Evolutionary conservation across 169 alveolate species (phyloP).

Genomic region (Fabrea salina): DNA sequence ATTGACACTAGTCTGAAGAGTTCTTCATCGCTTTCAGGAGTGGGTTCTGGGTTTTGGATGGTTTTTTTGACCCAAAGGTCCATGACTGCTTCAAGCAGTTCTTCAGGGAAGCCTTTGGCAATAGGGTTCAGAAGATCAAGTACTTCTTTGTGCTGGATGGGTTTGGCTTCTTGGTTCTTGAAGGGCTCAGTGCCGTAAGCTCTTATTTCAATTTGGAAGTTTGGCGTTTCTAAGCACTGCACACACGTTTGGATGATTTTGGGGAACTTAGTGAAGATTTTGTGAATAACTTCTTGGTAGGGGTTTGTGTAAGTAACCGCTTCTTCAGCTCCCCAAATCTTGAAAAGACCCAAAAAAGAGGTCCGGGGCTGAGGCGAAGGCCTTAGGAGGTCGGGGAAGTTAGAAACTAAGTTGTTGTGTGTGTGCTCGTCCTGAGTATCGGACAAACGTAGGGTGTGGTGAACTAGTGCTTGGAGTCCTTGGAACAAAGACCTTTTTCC

Average conservation of each 20-base stretch:
- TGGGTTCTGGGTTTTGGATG: background rate
- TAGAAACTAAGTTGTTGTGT: background rate
- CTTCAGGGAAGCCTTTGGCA: background rate
- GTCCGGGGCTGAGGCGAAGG: background rate
- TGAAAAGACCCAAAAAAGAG: background rate
- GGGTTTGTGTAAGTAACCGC: background rate
- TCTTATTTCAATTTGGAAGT: background rate
- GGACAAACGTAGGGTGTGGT: background rate
- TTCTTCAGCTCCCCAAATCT: background rate
- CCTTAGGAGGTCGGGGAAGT: background rate
- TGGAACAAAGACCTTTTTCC: background rate
- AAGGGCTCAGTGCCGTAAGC: background rate
- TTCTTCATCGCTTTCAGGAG: background rate
- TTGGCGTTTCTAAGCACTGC: background rate
- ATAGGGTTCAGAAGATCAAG: slow-evolving; percentile 7
- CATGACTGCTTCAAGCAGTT: background rate
- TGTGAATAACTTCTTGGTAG: background rate
- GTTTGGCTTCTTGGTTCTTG: background rate
- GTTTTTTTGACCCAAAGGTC: background rate
- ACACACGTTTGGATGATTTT: background rate
- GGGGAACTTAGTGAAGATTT: background rate
- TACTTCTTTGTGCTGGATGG: background rate
- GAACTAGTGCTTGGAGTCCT: slow-evolving; percentile 10
- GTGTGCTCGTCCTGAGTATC: background rate
- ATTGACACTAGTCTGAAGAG: background rate